Percentiles rank a stretch among this genome's conserved stretches.
Conservation (phyloP, 371 early-diverging fungal genomes). For the Circinella umbellata region DNA sequence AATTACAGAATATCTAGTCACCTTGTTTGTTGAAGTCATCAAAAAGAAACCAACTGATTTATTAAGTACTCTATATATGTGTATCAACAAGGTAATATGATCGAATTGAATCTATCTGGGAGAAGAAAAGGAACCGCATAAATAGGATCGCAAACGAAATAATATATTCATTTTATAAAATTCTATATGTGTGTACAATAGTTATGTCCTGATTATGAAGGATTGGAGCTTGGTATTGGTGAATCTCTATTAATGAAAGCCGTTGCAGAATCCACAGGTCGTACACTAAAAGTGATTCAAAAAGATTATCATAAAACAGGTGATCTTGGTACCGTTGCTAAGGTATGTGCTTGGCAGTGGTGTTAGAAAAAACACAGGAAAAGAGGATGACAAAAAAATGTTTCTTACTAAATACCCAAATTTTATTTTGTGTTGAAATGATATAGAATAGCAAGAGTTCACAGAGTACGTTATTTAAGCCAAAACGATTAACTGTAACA, state of each 20-base stretch:
- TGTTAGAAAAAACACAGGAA: no score
- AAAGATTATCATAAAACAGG: constrained; percentile 79
- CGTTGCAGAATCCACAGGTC: constrained; percentile 88
- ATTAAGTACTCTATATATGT: constrained; percentile 84
- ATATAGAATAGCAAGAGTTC: constrained; percentile 73
- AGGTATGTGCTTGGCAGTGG: constrained; percentile 44
- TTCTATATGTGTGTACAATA: constrained; percentile 20
- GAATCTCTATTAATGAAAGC: constrained; percentile 95
- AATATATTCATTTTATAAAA: background rate
- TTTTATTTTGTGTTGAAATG: no score
- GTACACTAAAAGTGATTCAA: constrained; percentile 78
- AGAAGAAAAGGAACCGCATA: no score
- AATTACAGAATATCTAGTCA: constrained; percentile 80
- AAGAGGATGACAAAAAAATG: no score
- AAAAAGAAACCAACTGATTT: constrained; percentile 72
- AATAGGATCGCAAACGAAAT: no score
- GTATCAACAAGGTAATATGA: constrained; percentile 81
- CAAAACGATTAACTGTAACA: constrained; percentile 81
- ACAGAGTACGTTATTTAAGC: constrained; percentile 77
- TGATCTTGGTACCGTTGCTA: constrained; percentile 93
- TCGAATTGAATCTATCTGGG: background rate
- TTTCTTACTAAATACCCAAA: no score
- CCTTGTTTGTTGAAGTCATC: constrained; percentile 81
- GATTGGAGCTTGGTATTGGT: constrained; percentile 96
- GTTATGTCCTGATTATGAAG: constrained; percentile 96